These are phyloP conservation scores for Rhodotorula sp. DNA, from an alignment of 1,284 basidiomycete genomes.

Conservation along the genomic window DNA sequence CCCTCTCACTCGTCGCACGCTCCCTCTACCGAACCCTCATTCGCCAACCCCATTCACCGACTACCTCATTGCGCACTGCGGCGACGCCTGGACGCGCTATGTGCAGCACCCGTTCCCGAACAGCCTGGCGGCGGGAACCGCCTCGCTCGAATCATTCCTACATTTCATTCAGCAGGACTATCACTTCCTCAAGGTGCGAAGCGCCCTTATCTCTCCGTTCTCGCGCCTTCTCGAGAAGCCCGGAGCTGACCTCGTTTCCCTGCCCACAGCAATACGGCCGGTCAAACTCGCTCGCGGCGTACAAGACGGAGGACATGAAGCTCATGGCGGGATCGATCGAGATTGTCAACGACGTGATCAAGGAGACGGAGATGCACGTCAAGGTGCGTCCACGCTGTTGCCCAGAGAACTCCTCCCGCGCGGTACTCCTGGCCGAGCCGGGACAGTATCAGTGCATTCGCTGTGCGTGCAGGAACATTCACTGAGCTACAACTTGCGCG, in stretches of 20 bases:
- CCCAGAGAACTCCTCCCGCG: background rate
- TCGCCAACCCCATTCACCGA: constrained; percentile 69
- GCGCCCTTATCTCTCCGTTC: background rate
- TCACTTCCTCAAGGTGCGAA: constrained; percentile 52
- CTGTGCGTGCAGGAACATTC: too few species aligned
- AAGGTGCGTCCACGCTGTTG: constrained; percentile 45
- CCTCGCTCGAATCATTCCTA: constrained; percentile 56
- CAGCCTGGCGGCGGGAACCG: constrained; percentile 42
- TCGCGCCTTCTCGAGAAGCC: background rate
- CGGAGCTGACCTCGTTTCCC: background rate
- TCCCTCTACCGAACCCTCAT: constrained; percentile 63
- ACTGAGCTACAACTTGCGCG: background rate
- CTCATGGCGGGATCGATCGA: constrained; percentile 67
- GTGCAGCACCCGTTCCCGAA: constrained; percentile 42
- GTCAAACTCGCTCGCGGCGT: constrained; percentile 65
- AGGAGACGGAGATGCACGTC: constrained; percentile 73
- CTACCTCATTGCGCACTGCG: constrained; percentile 62
- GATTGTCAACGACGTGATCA: constrained; percentile 66
- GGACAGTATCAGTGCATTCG: too few species aligned
- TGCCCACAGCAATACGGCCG: constrained; percentile 66
- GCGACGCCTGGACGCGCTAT: constrained; percentile 47
- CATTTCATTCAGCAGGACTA: constrained; percentile 76
- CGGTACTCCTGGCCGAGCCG: too few species aligned
- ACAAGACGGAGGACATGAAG: constrained; percentile 69
- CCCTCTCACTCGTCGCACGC: constrained; percentile 56